phyloP scores from a whole-genome alignment of 805 yeast genomes.

The Maudiozyma pseudohumilis region DNA sequence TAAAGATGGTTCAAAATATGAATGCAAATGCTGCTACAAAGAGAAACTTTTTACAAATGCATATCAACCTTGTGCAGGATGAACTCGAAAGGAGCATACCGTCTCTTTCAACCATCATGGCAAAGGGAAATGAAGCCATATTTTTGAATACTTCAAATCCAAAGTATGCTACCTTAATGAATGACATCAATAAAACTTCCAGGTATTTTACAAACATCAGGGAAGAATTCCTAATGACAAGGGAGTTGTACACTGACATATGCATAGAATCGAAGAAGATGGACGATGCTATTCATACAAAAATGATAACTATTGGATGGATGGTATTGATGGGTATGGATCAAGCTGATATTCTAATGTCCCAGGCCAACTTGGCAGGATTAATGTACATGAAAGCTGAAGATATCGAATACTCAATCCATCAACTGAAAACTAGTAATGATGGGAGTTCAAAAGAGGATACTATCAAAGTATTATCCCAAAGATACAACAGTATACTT shows the following conservation, averaged over 20 bases:
- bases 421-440: not conserved
- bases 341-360: constrained; percentile 46
- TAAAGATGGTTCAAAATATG: constrained; percentile 38
- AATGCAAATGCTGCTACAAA: constrained; percentile 32
- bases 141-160: constrained; percentile 5
- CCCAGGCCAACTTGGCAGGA: constrained; percentile 59
- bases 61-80: constrained; percentile 49
- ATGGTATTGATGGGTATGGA: constrained; percentile 56
- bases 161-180: constrained; percentile 2
- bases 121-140: not conserved
- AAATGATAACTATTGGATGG: constrained; percentile 49
- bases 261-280: constrained; percentile 54
- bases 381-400: constrained; percentile 55
- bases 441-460: not conserved
- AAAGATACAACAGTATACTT: constrained; percentile 20
- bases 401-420: constrained; percentile 37
- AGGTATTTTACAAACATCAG: constrained; percentile 55
- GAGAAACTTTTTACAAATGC: constrained; percentile 45
- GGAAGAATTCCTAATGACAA: constrained; percentile 60
- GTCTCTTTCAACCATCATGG: constrained; percentile 27
- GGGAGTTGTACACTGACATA: constrained; percentile 61
- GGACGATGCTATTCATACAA: constrained; percentile 44
- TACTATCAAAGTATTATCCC: constrained; percentile 8
- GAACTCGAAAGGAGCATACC: constrained; percentile 26
- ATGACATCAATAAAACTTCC: constrained; percentile 22